These are phyloP conservation scores for Mycena epipterygia DNA, from an alignment of 768 basidiomycete genomes.

Conservation along the genomic window DNA sequence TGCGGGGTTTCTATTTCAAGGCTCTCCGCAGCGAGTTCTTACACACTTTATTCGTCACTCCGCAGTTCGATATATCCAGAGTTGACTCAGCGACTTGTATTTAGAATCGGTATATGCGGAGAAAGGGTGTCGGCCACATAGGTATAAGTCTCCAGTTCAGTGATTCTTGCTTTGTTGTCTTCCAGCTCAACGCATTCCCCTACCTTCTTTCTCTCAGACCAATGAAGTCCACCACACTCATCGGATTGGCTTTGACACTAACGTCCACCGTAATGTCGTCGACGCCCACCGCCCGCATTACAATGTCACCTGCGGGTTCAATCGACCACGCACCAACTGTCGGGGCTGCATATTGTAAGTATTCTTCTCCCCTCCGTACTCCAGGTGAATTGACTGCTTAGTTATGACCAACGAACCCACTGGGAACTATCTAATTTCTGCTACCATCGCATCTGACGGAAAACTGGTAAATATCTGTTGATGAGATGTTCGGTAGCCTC, in stretches of 20 bases:
- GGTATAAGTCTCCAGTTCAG: not conserved
- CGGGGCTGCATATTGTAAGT: constrained; percentile 33
- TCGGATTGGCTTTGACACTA: not conserved
- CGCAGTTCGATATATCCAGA: too few species aligned
- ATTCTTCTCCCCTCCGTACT: not conserved
- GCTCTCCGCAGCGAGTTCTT: too few species aligned
- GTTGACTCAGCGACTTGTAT: constrained; percentile 7
- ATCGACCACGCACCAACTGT: not conserved
- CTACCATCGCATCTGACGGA: constrained; percentile 47
- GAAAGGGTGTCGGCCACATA: too few species aligned
- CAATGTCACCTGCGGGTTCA: not conserved
- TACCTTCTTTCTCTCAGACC: too few species aligned
- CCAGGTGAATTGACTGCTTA: constrained; percentile 30
- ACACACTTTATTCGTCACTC: too few species aligned
- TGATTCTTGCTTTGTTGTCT: not conserved
- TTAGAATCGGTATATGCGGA: too few species aligned
- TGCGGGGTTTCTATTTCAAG: too few species aligned
- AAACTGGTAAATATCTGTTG: constrained; percentile 46
- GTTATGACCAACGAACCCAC: constrained; percentile 55
- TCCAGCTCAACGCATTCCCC: not conserved
- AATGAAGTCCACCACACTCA: constrained; percentile 12
- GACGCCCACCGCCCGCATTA: not conserved
- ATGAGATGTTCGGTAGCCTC: constrained; percentile 50
- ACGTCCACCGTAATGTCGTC: constrained; percentile 1
- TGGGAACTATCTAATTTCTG: constrained; percentile 51